Base-by-base conservation (phyloP, 169 alveolate species). In the Eimeria maxima region DNA sequence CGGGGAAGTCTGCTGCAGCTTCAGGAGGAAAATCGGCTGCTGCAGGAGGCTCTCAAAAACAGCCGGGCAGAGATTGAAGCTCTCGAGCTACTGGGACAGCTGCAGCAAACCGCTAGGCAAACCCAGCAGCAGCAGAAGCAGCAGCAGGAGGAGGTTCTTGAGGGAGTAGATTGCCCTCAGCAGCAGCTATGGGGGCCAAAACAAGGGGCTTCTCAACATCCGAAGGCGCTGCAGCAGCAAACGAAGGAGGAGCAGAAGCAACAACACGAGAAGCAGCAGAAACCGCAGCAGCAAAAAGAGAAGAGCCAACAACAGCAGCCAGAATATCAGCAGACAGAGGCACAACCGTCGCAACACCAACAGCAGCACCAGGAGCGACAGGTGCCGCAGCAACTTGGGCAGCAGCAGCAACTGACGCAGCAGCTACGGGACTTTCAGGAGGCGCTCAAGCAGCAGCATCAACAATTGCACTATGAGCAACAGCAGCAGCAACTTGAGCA, bases 111-210 rank as follows among this genome's bases (percentile, higher is more conserved):
- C 5, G 60, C 74, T 20, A 47, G 60, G 5, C 76, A 83, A 53
- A 24, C 69, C n/a, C 89, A 42, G 89, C 89, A 78, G 67, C 89
- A 45, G 67, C 89, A 78, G 16, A 5, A 78, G 89, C 69, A 73
- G 27, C 45, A 44, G 53, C 83, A 73, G 83, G 24, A 33, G 45
- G 55, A 73, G 53, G 27, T 33, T 33, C 50, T 38, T 53, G 83
- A 33, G 29, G 27, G 8, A 38, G 83, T 24, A 73, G 83, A 73
- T 18, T 73, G 83, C 44, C 27, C 11, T 10, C 89, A 45, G 67
- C 89, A 78, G 89, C 89, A 78, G 42, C 89, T 10, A 38, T 67
- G 44, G 24, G 24, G 18, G 22, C 22, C 89, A 3, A 20, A 44
- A 27, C 55, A 73, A 5, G 27, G 16, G 13, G 24, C 55, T 7